Evolutionary conservation across 495 filamentous ascomycete genomes (phyloP).

Genomic region (Pyronema omphalodes): DNA sequence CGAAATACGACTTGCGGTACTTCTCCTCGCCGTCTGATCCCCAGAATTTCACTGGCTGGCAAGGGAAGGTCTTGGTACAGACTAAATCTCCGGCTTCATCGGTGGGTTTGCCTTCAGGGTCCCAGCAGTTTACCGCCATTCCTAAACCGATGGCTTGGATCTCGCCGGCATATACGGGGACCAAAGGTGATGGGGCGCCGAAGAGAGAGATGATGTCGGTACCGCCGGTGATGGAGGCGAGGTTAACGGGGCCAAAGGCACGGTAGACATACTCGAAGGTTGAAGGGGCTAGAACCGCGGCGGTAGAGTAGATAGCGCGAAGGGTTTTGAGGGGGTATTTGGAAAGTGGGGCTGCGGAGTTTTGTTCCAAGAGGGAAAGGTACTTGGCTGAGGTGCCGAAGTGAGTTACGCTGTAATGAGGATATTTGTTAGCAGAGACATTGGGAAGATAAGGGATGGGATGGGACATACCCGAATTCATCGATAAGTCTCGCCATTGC

Average conservation of each 20-base stretch:
- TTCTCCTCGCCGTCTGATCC: conserved; percentile 47
- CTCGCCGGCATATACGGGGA: conserved; percentile 74
- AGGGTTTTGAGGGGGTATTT: conserved; percentile 31
- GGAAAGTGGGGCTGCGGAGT: conserved; percentile 37
- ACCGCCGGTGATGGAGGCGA: conserved; percentile 27
- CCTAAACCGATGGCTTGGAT: conserved; percentile 81
- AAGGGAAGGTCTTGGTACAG: conserved; percentile 71
- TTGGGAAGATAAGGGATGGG: conserved; percentile 28
- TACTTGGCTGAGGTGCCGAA: conserved; percentile 91
- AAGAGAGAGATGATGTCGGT: conserved; percentile 93
- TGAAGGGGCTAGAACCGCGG: conserved; percentile 74
- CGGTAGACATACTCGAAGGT: conserved; percentile 80
- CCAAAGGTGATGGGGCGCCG: conserved; percentile 63
- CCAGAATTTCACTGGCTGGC: conserved; percentile 80
- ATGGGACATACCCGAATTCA: conserved; percentile 31
- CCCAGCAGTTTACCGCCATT: conserved; percentile 70
- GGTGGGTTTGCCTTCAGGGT: conserved; percentile 38
- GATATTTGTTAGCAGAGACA: conserved; percentile 29
- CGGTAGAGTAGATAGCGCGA: conserved; percentile 78
- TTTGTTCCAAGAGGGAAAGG: conserved; percentile 76
- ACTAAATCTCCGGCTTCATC: conserved; percentile 74
- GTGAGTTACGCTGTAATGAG: conserved; percentile 47
- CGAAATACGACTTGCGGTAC: conserved; percentile 75
- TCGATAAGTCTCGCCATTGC: conserved; percentile 53
- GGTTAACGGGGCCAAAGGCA: conserved; percentile 42